Conservation (phyloP, 352 stramenopile species). For the Phytophthora tentaculata region DNA sequence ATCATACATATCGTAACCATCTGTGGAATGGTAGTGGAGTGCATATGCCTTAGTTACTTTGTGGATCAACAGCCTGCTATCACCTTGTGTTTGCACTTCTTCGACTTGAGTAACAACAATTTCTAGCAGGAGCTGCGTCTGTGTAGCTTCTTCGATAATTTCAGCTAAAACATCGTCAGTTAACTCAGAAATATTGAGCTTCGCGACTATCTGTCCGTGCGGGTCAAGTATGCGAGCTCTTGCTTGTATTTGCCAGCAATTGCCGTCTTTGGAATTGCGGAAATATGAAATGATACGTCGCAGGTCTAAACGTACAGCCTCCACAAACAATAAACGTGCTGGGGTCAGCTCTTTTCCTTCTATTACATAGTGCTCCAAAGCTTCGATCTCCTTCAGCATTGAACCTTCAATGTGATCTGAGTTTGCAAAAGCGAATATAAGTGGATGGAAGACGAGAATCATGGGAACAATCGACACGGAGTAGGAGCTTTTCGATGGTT, state of each 20-base stretch:
- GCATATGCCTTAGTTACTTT: conserved; percentile 46
- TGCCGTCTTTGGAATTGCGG: background rate
- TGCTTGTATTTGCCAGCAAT: conserved; percentile 14
- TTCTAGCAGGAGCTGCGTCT: conserved; percentile 10
- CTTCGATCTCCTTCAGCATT: conserved; percentile 20
- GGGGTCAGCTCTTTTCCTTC: conserved; percentile 43
- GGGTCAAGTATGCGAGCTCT: conserved; percentile 8
- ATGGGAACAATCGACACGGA: conserved; percentile 33
- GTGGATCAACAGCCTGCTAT: conserved; percentile 3
- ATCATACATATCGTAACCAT: background rate
- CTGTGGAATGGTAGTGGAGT: conserved; percentile 42
- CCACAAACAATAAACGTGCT: conserved; percentile 47
- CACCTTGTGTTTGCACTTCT: conserved; percentile 3
- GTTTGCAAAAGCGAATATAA: conserved; percentile 13
- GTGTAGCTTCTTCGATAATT: conserved; percentile 15
- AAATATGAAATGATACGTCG: conserved; percentile 21
- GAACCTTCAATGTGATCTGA: background rate
- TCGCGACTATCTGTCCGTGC: conserved; percentile 11
- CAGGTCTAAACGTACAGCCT: conserved; percentile 45
- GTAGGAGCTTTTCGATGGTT: conserved; percentile 53
- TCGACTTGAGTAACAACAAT: conserved; percentile 19
- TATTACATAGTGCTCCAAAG: conserved; percentile 51
- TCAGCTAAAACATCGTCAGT: conserved; percentile 11
- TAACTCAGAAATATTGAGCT: conserved; percentile 14
- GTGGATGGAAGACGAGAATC: conserved; percentile 36